These are phyloP conservation scores for Rubia tinctorum DNA, from an alignment of 305 asterid species.

Conservation along the genomic window DNA sequence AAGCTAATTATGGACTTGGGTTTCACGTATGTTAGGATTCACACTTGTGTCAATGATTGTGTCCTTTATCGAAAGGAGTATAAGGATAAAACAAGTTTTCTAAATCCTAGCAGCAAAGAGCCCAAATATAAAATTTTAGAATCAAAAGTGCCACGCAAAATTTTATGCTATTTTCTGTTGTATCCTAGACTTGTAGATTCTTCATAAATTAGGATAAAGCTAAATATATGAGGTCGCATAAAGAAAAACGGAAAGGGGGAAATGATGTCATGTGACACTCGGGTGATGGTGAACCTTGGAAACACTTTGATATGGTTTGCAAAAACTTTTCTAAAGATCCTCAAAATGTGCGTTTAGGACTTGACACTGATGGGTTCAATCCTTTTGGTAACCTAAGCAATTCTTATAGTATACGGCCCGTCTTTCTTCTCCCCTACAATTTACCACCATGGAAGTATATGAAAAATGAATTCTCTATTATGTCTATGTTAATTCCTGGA, in stretches of 20 bases:
- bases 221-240: background rate
- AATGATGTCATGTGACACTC: background rate
- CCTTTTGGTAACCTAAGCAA: slow-evolving; percentile 14
- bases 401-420: slow-evolving; percentile 20
- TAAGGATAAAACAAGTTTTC: background rate
- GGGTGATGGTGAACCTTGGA: background rate
- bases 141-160: too few species aligned
- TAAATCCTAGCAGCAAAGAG: background rate
- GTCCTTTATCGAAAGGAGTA: background rate
- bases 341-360: background rate
- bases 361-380: too few species aligned
- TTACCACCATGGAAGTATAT: slow-evolving; percentile 22
- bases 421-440: slow-evolving; percentile 17
- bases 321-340: background rate
- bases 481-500: slow-evolving; percentile 11
- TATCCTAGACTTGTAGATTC: background rate
- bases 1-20: background rate
- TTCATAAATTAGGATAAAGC: background rate
- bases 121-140: background rate
- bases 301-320: background rate
- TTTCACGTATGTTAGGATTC: background rate
- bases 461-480: slow-evolving; percentile 2
- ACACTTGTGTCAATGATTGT: too few species aligned
- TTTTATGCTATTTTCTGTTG: background rate
- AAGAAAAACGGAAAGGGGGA: background rate